These are phyloP conservation scores for Adiantum capillusveneris DNA, from an alignment of 75 land plant genomes.

Conservation along the genomic window DNA sequence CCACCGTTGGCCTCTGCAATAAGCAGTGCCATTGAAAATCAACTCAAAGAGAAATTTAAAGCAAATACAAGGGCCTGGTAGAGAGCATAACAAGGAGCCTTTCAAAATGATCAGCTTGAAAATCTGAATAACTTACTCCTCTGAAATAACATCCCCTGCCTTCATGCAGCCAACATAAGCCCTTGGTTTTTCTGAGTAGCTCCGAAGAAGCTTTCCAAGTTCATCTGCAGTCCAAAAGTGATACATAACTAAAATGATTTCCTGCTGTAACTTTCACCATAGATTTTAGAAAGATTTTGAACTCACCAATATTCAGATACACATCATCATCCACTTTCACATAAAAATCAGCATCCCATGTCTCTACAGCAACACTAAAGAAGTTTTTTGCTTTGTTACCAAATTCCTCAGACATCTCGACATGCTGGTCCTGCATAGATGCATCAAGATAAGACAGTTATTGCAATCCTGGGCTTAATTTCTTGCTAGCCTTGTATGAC, in stretches of 20 bases:
- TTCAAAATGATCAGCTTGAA: not conserved
- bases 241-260: not conserved
- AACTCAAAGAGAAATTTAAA: not conserved
- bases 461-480: not conserved
- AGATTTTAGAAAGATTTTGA: not conserved
- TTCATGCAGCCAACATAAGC: slow-evolving; percentile 97
- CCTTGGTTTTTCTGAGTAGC: slow-evolving; percentile 71
- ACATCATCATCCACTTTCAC: slow-evolving; percentile 76
- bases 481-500: not conserved
- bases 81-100: too few relatives aligned
- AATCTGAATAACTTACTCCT: slow-evolving; percentile 50
- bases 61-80: too few relatives aligned
- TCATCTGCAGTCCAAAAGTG: slow-evolving; percentile 39
- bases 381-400: slow-evolving; percentile 59
- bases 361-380: slow-evolving; percentile 59
- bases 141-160: slow-evolving; percentile 86
- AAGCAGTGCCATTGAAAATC: not conserved
- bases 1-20: slow-evolving; percentile 77
- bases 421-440: slow-evolving; percentile 62
- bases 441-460: too few relatives aligned
- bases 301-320: slow-evolving; percentile 59
- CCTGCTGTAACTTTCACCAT: not conserved
- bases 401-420: slow-evolving; percentile 55
- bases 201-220: slow-evolving; percentile 53
- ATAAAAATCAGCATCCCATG: slow-evolving; percentile 93